Evolutionary conservation across 768 basidiomycete genomes (phyloP).

Genomic region (Mycena sanguinolenta): DNA sequence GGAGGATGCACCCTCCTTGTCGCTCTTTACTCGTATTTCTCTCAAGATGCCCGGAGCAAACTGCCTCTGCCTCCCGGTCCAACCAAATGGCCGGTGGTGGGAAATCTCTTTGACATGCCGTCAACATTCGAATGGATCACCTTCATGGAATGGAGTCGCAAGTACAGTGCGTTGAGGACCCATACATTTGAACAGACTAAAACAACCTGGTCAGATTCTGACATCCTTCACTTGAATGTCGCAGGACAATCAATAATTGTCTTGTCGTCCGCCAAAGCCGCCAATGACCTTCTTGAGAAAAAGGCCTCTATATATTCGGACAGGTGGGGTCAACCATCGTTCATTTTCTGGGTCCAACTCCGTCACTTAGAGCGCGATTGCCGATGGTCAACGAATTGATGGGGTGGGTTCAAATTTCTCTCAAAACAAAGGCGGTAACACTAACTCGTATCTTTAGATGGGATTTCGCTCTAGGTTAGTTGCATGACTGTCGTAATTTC

Average conservation of each 20-base stretch:
- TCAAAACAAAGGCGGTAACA: background rate
- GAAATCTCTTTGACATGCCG: constrained; percentile 33
- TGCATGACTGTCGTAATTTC: background rate
- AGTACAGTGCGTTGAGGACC: constrained; percentile 27
- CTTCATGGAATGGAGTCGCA: constrained; percentile 29
- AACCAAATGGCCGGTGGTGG: constrained; percentile 30
- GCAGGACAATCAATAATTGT: constrained; percentile 51
- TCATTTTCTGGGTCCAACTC: background rate
- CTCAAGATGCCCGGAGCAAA: constrained; percentile 7
- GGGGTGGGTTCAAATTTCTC: constrained; percentile 43
- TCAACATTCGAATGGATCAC: constrained; percentile 29
- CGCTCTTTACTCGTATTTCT: constrained; percentile 16
- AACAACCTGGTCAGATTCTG: constrained; percentile 42
- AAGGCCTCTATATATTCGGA: constrained; percentile 57
- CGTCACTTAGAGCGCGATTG: constrained; percentile 42
- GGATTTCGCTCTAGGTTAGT: constrained; percentile 46
- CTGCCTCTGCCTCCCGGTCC: constrained; percentile 35
- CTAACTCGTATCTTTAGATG: background rate
- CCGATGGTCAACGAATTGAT: constrained; percentile 50
- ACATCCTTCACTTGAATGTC: constrained; percentile 46
- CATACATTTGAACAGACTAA: background rate
- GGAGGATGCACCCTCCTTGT: constrained; percentile 9
- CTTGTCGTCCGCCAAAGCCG: constrained; percentile 51
- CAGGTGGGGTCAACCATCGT: constrained; percentile 37
- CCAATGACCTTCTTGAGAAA: constrained; percentile 57